phyloP scores from a whole-genome alignment of 1,284 basidiomycete genomes.

The Cryptococcus floricola region DNA sequence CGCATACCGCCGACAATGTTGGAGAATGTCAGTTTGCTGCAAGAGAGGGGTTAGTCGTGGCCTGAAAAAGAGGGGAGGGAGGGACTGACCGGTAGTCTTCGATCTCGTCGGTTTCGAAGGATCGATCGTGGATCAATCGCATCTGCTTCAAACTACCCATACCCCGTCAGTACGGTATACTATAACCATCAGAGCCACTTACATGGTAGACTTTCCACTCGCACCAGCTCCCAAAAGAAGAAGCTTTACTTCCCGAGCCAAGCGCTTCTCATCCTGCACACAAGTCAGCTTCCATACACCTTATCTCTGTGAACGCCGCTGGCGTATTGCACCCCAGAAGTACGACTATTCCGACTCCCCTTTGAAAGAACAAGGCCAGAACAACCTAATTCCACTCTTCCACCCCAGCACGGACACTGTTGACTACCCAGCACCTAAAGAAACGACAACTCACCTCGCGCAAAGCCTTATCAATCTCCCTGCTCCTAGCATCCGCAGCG shows the following conservation, averaged over 20 bases:
- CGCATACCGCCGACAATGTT: slow-evolving; percentile 84
- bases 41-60: slow-evolving; percentile 5
- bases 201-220: slow-evolving; percentile 79
- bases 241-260: slow-evolving; percentile 76
- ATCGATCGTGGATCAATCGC: slow-evolving; percentile 43
- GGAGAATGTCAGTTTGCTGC: slow-evolving; percentile 80
- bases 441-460: slow-evolving; percentile 55
- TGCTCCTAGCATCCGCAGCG: slow-evolving; percentile 33
- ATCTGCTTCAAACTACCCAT: slow-evolving; percentile 39
- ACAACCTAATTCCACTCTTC: neutral
- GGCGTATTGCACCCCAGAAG: too few species aligned
- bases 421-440: neutral
- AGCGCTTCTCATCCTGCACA: slow-evolving; percentile 60
- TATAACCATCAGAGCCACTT: slow-evolving; percentile 6
- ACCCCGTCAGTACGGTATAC: neutral
- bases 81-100: slow-evolving; percentile 39
- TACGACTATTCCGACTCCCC: neutral
- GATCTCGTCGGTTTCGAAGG: slow-evolving; percentile 38
- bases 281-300: neutral
- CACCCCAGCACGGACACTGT: neutral
- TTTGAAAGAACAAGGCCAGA: neutral
- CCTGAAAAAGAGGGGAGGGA: neutral
- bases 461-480: slow-evolving; percentile 63
- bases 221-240: slow-evolving; percentile 88
- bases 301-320: neutral